Evolutionary conservation across 176 grass and related monocot species (phyloP), one percentile per base, ranked within the genome.

Genomic region (Triticum dicoccoides): DNA sequence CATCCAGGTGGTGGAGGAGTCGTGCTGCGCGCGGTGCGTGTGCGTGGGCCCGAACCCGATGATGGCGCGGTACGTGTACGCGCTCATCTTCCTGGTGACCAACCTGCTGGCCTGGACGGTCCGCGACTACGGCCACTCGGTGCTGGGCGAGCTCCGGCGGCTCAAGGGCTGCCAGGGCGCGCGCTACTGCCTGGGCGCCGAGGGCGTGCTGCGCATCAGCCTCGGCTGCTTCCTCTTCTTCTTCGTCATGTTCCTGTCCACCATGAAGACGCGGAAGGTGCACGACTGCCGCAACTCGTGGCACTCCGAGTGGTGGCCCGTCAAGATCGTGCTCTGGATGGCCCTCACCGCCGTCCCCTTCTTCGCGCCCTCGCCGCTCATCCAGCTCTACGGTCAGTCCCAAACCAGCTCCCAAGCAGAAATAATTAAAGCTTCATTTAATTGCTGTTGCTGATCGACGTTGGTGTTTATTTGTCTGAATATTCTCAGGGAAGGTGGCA

Each of bases 281-380:
- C 82, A 92, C 13, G 94, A 99, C 44, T 84, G 72, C 59, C 90
- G 94, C 3, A 99, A 94, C 73, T 91, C 90, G 17, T 99, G 97
- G 94, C 97, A 99, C 85, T 99, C 97, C 3, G 97, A 99, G 72
- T 99, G 97, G 94, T 99, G 94, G 97, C 94, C 92, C 8, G 90
- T 21, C 17, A 99, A 99, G 89, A 69, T 99, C 85, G 86, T 84
- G 54, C 85, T 99, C 41, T 99, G 97, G 97, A 75, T 94, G 44
- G 90, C 45, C n/a, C 83, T 97, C 89, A 97, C 93, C 62, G 63
- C 78, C 81, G 24, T 97, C 73, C 79, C 97, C 20, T 97, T 99
- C 87, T 91, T 99, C 70, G 87, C 89, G 67, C 90, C 97, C 24
- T 94, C 97, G 15, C 84, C 87, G 49, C 84, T 99, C 63, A 80